phyloP scores from a whole-genome alignment of 2,329 filamentous ascomycete species.

The Fusarium secorum region DNA sequence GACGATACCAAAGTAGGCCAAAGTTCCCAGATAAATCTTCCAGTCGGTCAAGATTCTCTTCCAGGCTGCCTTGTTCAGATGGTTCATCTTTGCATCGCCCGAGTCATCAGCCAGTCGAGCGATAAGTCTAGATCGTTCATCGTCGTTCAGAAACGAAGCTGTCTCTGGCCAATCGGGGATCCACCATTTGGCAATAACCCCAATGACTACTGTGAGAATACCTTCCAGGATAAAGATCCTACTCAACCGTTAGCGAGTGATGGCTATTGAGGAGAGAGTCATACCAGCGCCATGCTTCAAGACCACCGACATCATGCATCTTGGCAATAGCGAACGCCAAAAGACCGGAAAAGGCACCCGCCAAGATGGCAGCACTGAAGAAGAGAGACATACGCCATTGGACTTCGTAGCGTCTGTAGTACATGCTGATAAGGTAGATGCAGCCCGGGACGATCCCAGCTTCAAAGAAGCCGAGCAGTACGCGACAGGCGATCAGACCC shows the following conservation, averaged over 20 bases:
- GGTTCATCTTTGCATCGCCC: constrained; percentile 7
- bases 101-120: constrained; percentile 61
- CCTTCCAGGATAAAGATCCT: constrained; percentile 75
- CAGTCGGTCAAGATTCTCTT: constrained; percentile 66
- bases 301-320: constrained; percentile 1
- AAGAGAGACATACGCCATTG: constrained; percentile 10
- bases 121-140: constrained; percentile 75
- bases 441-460: neutral
- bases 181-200: constrained; percentile 71
- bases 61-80: constrained; percentile 61
- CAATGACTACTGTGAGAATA: constrained; percentile 72
- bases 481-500: neutral
- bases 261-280: too few relatives aligned
- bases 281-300: constrained; percentile 11
- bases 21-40: constrained; percentile 40
- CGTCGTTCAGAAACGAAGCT: constrained; percentile 69
- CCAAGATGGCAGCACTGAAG: neutral
- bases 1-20: constrained; percentile 49
- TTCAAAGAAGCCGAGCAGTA: neutral
- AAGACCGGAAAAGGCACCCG: neutral
- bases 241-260: too few relatives aligned
- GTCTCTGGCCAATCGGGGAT: constrained; percentile 84
- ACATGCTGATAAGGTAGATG: constrained; percentile 10
- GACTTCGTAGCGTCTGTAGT: constrained; percentile 6
- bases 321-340: constrained; percentile 1